Conservation (phyloP, 2,329 filamentous ascomycete species). For the Aspergillus ibericus region DNA sequence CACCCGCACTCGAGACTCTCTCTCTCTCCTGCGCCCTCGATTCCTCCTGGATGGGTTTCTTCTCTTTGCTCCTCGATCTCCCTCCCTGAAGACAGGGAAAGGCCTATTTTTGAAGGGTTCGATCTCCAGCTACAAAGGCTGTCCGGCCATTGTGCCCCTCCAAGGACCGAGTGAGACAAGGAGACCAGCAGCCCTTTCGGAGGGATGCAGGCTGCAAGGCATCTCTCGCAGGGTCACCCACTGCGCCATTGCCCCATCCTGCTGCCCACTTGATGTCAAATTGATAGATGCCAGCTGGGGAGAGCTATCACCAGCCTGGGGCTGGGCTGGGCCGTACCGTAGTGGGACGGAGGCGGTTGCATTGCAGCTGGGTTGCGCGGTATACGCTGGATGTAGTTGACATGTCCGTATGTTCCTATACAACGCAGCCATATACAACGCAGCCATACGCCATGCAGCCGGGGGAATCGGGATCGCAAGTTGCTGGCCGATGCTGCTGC, state of each 20-base stretch:
- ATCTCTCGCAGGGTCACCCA: background rate
- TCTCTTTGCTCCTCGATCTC: background rate
- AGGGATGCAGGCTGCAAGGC: constrained; percentile 15
- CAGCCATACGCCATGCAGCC: background rate
- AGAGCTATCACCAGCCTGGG: background rate
- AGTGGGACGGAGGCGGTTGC: constrained; percentile 1
- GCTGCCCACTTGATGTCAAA: constrained; percentile 3
- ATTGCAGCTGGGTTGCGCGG: background rate
- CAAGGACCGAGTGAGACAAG: constrained; percentile 10
- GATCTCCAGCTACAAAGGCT: background rate
- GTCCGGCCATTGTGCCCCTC: background rate
- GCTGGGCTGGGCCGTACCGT: background rate
- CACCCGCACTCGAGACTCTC: background rate
- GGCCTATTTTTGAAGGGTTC: constrained; percentile 12
- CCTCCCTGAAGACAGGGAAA: constrained; percentile 14
- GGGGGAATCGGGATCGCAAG: background rate
- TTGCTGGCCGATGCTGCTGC: background rate
- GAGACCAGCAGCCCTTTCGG: constrained; percentile 5
- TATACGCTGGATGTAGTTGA: background rate
- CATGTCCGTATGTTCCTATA: background rate
- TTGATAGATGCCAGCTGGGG: background rate
- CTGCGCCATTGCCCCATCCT: background rate
- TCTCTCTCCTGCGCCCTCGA: constrained; percentile 1
- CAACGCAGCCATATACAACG: background rate
- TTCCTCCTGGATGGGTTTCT: background rate